Evolutionary conservation across 2,329 filamentous ascomycete genomes (phyloP).

Genomic region (Sarocladium oryzae): DNA sequence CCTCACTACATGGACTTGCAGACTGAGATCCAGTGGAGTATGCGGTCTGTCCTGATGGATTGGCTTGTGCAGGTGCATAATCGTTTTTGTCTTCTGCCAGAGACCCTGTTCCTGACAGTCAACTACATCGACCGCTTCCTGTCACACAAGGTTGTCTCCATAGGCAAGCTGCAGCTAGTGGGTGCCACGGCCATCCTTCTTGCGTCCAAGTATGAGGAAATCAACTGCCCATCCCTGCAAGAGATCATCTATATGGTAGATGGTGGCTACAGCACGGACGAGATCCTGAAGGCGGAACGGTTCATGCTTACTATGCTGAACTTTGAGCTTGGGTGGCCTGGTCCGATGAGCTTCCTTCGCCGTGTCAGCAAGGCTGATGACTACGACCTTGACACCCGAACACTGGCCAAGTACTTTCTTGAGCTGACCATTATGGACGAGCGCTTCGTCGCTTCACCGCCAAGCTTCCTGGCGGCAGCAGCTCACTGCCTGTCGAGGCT

Average conservation of each 20-base stretch:
- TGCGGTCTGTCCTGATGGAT: slow-evolving; percentile 95
- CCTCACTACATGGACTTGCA: slow-evolving; percentile 95
- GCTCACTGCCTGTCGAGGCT: slow-evolving; percentile 86
- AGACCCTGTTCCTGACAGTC: slow-evolving; percentile 89
- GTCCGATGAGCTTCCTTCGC: slow-evolving; percentile 95
- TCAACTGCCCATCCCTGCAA: slow-evolving; percentile 89
- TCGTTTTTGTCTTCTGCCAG: slow-evolving; percentile 83
- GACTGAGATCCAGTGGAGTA: slow-evolving; percentile 97
- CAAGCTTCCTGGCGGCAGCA: slow-evolving; percentile 85
- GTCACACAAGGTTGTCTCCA: slow-evolving; percentile 87
- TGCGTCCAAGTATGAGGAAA: slow-evolving; percentile 97
- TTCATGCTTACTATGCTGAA: slow-evolving; percentile 97
- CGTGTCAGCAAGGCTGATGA: slow-evolving; percentile 98
- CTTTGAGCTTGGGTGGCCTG: slow-evolving; percentile 96
- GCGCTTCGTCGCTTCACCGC: slow-evolving; percentile 84
- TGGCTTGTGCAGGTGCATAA: slow-evolving; percentile 96
- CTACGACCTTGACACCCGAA: slow-evolving; percentile 92
- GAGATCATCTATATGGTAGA: slow-evolving; percentile 99
- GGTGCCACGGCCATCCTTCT: slow-evolving; percentile 94
- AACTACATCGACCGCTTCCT: slow-evolving; percentile 98
- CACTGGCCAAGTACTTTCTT: slow-evolving; percentile 94
- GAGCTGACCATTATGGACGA: slow-evolving; percentile 98
- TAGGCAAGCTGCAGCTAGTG: slow-evolving; percentile 91
- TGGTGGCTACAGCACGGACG: slow-evolving; percentile 77
- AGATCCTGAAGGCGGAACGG: slow-evolving; percentile 93